Evolutionary conservation across 1,284 basidiomycete genomes (phyloP).

Genomic region (Rhizoctonia solani): DNA sequence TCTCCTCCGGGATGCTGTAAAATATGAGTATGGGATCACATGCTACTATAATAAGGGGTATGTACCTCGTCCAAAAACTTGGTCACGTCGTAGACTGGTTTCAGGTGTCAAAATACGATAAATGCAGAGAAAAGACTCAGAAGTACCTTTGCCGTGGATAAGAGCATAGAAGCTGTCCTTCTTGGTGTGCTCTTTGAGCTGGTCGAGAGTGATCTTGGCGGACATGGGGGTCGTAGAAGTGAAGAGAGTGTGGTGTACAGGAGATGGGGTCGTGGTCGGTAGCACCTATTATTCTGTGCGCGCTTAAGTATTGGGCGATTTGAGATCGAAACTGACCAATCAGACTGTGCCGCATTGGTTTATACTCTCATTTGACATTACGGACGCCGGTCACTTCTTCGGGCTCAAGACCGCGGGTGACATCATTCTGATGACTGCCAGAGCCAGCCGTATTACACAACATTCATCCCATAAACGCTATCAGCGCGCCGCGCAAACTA

Average conservation of each 20-base stretch:
- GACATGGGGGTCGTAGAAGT: constrained; percentile 9
- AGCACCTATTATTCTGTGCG: constrained; percentile 11
- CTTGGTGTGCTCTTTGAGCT: constrained; percentile 73
- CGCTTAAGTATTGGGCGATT: constrained; percentile 20
- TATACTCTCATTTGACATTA: background rate
- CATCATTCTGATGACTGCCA: background rate
- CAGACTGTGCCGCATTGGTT: constrained; percentile 24
- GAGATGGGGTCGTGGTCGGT: constrained; percentile 5
- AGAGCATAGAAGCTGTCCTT: constrained; percentile 80
- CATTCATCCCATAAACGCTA: background rate
- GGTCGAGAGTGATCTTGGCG: constrained; percentile 68
- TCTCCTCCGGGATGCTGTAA: constrained; percentile 93
- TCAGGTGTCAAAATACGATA: background rate
- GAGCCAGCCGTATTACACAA: background rate
- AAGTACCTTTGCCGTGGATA: constrained; percentile 79
- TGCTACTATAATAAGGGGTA: constrained; percentile 19
- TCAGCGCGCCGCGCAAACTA: background rate
- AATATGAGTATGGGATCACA: constrained; percentile 20
- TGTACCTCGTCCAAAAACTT: constrained; percentile 95
- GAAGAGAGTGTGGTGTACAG: background rate
- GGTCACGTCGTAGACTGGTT: constrained; percentile 90
- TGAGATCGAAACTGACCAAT: constrained; percentile 12
- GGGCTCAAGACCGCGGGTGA: no score
- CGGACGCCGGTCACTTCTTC: constrained; percentile 7
- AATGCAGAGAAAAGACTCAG: background rate